These are phyloP conservation scores for Apodospora peruviana DNA, from an alignment of 495 filamentous ascomycete genomes.

Conservation along the genomic window DNA sequence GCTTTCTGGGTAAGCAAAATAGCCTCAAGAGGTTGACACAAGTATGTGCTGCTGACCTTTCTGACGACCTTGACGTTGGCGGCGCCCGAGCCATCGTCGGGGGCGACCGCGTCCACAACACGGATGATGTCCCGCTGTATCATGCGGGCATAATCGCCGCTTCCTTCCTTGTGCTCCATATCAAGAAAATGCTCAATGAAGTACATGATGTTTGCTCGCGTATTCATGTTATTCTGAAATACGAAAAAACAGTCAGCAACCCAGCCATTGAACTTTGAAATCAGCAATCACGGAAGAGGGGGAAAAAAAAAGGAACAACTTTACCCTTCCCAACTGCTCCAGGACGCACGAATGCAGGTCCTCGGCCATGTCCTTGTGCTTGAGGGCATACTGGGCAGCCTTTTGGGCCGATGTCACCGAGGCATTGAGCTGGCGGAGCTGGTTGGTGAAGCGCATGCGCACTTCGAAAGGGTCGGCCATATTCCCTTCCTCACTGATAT, in stretches of 20 bases:
- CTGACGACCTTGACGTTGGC: constrained; percentile 92
- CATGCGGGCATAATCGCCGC: constrained; percentile 78
- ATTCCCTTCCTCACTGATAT: not conserved
- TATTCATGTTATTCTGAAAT: constrained; percentile 90
- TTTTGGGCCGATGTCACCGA: constrained; percentile 83
- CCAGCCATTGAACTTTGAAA: not conserved
- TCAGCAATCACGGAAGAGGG: not conserved
- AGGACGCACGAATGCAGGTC: constrained; percentile 95
- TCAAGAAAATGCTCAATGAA: constrained; percentile 96
- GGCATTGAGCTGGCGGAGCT: constrained; percentile 83
- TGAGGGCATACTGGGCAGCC: constrained; percentile 90
- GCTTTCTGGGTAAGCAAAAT: not conserved
- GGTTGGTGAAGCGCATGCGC: constrained; percentile 89
- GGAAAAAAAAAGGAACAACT: constrained; percentile 6
- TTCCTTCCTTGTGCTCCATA: constrained; percentile 67
- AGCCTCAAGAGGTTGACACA: not conserved
- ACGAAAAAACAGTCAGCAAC: not conserved
- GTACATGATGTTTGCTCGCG: constrained; percentile 96
- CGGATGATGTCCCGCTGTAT: constrained; percentile 88
- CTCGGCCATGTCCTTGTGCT: constrained; percentile 87
- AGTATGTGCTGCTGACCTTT: constrained; percentile 42
- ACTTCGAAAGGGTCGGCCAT: constrained; percentile 98
- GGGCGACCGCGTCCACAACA: constrained; percentile 83
- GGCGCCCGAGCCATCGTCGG: constrained; percentile 80
- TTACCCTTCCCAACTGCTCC: constrained; percentile 83